Base-by-base conservation (phyloP, 140 eudicot genomes). In the Erigeron philadelphicus region DNA sequence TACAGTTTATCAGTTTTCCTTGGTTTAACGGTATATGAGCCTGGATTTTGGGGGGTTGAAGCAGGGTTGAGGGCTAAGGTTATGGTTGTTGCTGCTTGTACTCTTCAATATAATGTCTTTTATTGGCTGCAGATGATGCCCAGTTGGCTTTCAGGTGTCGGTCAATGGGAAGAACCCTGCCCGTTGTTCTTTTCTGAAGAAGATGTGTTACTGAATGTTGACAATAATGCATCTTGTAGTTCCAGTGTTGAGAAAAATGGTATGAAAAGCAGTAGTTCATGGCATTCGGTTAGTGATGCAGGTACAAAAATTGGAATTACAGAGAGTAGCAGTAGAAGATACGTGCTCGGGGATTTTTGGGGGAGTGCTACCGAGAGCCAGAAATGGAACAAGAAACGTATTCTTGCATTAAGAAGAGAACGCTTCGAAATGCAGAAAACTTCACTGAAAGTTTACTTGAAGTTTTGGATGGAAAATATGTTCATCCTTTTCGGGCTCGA, bases 401-500 rank as follows among this genome's bases (percentile, higher is more conserved):
- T 83, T 72, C 60, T 83, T 17, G 67, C 80, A 0, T 76, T 86
- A 60, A 59, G 81, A 81, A 86, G 81, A 61, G 93, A 86, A 73
- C 80, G 93, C 44, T 81, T 80, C 70, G 88, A 81, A 31, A 78
- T 86, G 88, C 93, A 86, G 78, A 86, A 78, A 70, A 77, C 75
- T 47, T 72, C 84, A 49, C 35, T 86, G 73, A 86, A 86, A 84
- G 78, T 81, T 8, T 81, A 83, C 72, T 64, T 86, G 68, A 86
- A 72, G 73, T 86, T 75, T 62, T 83, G 88, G 85, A 61, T 81
- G 57, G 93, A 86, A 75, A 86, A 86, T 65, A 80, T 86, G 81
- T 86, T 81, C 71, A 86, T 81, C 46, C 84, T 86, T 67, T 86
- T 86, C 15, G 88, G 93, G 80, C 88, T 86, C 5, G 88, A 86